Base-by-base conservation (phyloP, 495 filamentous ascomycete species). In the Talaromyces stipitatus region DNA sequence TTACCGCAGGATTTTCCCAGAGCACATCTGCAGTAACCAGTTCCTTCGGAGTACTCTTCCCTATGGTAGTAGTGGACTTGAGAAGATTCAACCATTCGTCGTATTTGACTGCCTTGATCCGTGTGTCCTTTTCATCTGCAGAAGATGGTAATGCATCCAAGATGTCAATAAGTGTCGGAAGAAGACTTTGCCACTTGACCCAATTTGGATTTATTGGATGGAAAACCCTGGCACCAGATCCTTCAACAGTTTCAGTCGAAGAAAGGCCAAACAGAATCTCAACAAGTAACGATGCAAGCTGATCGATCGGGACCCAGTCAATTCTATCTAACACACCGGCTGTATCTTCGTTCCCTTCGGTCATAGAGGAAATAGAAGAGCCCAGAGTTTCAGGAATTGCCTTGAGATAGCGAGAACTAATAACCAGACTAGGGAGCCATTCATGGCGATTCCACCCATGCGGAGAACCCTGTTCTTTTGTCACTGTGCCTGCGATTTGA, bases 371-470 rank as follows among this genome's bases (percentile, higher is more conserved):
- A n/a, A n/a, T n/a, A n/a, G n/a, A n/a, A 12, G 72, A 69, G 27
- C 66, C 61, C 2, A 72, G 62, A 0, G 61, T 14, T 50, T 76
- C 72, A 0, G 78, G 77, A 23, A 77, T 69, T 76, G 80, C 83
- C 54, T 82, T 74, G 2, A 81, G 58, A 11, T 60, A 60, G 1
- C 66, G 64, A 38, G 56, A 58, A 20, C 56, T 58, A 14, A 58
- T 38, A 7, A 58, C 47, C 32, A 74, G 65, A 27, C 58, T 29
- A 4, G 82, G 82, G 2, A 85, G 61, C 78, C 79, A 84, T 53
- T 84, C 82, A 24, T 78, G 70, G 23, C 58, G 61, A 60, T 78
- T 82, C 82, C 81, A 85, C 18, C 63, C 60, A 1, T 77, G 76
- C 6, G 64, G 54, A 3, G 30, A 30, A 8, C 52, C 52, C 24